Conservation (phyloP, 2,329 filamentous ascomycete genomes). For the Calonectria hawksworthii region DNA sequence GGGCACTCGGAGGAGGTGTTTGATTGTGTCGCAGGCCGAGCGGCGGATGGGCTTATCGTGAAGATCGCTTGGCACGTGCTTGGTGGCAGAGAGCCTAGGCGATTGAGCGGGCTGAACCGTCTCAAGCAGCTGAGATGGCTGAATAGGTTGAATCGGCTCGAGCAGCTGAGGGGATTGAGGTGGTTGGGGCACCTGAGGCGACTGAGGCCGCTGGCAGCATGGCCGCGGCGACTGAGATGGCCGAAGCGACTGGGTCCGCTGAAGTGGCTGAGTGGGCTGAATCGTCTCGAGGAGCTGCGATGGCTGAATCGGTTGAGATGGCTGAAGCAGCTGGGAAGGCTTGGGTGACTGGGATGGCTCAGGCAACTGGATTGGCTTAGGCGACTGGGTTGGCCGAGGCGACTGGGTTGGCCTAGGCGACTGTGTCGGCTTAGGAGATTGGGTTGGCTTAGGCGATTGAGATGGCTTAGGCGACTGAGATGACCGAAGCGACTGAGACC, state of each 20-base stretch:
- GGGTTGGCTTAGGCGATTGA: too few species aligned
- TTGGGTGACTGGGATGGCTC: too few species aligned
- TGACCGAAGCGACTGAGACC: too few species aligned
- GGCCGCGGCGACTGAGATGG: neutral
- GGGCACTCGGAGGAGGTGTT: neutral
- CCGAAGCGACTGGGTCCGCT: neutral
- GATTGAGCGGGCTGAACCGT: neutral
- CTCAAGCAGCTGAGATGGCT: neutral
- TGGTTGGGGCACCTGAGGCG: too few species aligned
- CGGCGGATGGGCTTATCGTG: neutral
- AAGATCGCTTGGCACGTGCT: neutral
- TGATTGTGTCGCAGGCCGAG: neutral
- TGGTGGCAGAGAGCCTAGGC: neutral
- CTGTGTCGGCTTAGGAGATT: too few species aligned
- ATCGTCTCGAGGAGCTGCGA: neutral
- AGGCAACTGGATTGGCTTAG: too few species aligned
- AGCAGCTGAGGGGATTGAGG: neutral
- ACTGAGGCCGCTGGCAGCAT: too few species aligned
- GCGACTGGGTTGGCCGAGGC: too few species aligned
- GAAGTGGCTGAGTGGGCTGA: neutral
- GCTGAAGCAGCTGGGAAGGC: too few species aligned
- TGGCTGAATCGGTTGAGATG: too few species aligned
- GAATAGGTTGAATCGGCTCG: neutral
- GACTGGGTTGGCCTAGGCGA: too few species aligned
- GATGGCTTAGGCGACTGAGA: too few species aligned